A percentile compares a stretch with the other conserved stretches of the same genome.
phyloP scores from a whole-genome alignment of 192 early-diverging fungal genomes.

The Chytriomyces hyalinus region DNA sequence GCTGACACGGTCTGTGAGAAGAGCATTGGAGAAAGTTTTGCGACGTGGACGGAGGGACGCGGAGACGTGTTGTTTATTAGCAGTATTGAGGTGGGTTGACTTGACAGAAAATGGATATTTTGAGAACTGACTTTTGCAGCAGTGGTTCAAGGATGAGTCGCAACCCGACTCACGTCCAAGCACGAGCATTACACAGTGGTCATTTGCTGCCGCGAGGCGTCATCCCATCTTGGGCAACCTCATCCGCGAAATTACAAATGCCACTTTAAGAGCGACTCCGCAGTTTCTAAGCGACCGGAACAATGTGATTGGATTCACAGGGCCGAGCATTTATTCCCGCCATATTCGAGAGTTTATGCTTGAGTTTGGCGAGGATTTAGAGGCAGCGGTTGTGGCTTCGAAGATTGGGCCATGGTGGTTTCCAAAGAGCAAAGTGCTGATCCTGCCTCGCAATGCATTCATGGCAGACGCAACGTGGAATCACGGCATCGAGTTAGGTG shows the following conservation, averaged over 20 bases:
- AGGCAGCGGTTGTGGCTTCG: background rate
- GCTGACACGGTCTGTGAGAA: slow-evolving; percentile 25
- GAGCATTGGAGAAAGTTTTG: background rate
- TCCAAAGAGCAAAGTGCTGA: slow-evolving; percentile 2
- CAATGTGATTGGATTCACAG: slow-evolving; percentile 11
- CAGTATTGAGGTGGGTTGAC: too few relatives aligned
- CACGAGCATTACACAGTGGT: slow-evolving; percentile 26
- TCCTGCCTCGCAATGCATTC: background rate
- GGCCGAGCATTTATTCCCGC: slow-evolving; percentile 11
- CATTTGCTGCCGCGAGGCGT: slow-evolving; percentile 16
- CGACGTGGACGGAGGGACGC: background rate
- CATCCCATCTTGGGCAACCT: slow-evolving; percentile 1
- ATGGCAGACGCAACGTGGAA: background rate
- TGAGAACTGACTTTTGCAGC: too few relatives aligned
- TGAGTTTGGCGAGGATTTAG: background rate
- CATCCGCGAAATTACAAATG: slow-evolving; percentile 5
- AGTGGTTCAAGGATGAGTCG: slow-evolving; percentile 9
- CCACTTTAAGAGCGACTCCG: background rate
- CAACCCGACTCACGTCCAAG: slow-evolving; percentile 1
- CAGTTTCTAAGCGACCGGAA: background rate
- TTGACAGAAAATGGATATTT: too few relatives aligned
- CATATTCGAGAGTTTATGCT: slow-evolving; percentile 3
- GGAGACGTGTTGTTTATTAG: background rate
- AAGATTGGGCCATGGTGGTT: background rate
- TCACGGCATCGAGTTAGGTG: background rate